Conservation (phyloP, 2,329 filamentous ascomycete genomes). For the Talaromyces sp. region DNA sequence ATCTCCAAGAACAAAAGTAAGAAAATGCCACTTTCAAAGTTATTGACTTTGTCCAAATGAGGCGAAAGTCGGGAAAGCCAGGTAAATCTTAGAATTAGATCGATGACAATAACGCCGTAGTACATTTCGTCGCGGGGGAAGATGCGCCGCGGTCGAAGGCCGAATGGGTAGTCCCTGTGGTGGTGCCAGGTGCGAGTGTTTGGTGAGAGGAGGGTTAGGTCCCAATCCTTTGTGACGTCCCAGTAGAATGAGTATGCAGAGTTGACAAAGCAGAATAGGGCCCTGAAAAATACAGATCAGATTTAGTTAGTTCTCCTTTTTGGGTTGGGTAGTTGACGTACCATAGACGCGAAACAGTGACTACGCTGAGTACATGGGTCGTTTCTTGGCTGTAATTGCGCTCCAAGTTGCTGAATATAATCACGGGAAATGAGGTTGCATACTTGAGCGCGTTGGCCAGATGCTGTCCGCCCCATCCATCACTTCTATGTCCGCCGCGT, state of each 20-base stretch:
- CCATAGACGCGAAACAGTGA: constrained; percentile 53
- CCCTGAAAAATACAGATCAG: constrained; percentile 47
- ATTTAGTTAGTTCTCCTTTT: neutral
- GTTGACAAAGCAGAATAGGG: constrained; percentile 71
- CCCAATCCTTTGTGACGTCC: constrained; percentile 97
- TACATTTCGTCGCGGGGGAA: constrained; percentile 71
- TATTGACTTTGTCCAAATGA: constrained; percentile 74
- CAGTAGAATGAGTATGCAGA: constrained; percentile 97
- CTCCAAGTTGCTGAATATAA: constrained; percentile 71
- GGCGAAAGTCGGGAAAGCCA: constrained; percentile 86
- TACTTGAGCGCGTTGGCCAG: constrained; percentile 94
- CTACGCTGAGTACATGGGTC: constrained; percentile 49
- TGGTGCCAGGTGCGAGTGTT: constrained; percentile 36
- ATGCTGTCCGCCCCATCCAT: constrained; percentile 77
- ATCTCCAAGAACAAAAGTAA: constrained; percentile 83
- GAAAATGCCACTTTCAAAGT: constrained; percentile 85
- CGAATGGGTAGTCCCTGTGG: constrained; percentile 64
- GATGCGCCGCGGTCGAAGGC: constrained; percentile 67
- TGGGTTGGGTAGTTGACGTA: constrained; percentile 25
- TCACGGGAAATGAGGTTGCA: constrained; percentile 86
- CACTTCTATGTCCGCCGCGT: constrained; percentile 41
- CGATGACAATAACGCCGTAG: constrained; percentile 72
- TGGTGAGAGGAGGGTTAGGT: constrained; percentile 72
- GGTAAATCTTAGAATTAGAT: constrained; percentile 77
- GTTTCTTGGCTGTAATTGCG: constrained; percentile 53